phyloP scores from a whole-genome alignment of 2,329 filamentous ascomycete genomes.

The Metarhizium guizhouense region DNA sequence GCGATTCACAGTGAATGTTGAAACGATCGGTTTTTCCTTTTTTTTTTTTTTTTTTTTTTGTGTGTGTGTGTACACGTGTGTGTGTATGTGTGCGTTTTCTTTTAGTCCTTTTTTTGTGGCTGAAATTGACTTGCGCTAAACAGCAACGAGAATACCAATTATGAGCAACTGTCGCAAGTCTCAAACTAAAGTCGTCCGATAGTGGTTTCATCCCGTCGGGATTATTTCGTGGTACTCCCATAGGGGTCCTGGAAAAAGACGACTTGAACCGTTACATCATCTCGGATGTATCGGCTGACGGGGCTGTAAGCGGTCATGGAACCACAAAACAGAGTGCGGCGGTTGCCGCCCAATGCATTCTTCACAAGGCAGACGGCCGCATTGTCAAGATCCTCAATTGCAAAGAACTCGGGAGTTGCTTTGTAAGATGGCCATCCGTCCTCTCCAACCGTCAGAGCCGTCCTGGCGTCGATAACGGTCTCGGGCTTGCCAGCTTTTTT shows the following conservation, averaged over 20 bases:
- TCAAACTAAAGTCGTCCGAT: background rate
- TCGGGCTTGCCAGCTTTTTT: conserved; percentile 17
- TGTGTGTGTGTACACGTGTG: too few species aligned
- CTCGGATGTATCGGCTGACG: conserved; percentile 53
- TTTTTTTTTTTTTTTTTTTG: too few species aligned
- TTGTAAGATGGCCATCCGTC: conserved; percentile 15
- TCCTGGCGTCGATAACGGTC: conserved; percentile 11
- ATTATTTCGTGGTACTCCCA: background rate
- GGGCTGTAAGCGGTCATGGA: conserved; percentile 64
- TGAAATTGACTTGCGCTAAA: background rate
- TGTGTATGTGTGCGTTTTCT: too few species aligned
- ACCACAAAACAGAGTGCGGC: conserved; percentile 65
- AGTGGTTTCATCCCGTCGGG: background rate
- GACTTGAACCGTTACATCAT: conserved; percentile 78
- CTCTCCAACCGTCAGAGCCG: conserved; percentile 6
- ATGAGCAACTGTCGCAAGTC: background rate
- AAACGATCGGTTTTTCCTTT: background rate
- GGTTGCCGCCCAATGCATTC: conserved; percentile 70
- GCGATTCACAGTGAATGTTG: background rate
- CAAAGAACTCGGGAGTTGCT: conserved; percentile 46
- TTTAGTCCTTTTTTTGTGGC: too few species aligned
- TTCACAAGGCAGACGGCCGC: conserved; percentile 72
- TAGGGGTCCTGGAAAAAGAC: conserved; percentile 45
- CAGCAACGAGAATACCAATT: background rate
- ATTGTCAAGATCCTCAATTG: conserved; percentile 66